A percentile compares a stretch with the other conserved stretches of the same genome.
These are phyloP conservation scores for Ogataea corticis DNA, from an alignment of 805 yeast genomes.

Conservation along the genomic window DNA sequence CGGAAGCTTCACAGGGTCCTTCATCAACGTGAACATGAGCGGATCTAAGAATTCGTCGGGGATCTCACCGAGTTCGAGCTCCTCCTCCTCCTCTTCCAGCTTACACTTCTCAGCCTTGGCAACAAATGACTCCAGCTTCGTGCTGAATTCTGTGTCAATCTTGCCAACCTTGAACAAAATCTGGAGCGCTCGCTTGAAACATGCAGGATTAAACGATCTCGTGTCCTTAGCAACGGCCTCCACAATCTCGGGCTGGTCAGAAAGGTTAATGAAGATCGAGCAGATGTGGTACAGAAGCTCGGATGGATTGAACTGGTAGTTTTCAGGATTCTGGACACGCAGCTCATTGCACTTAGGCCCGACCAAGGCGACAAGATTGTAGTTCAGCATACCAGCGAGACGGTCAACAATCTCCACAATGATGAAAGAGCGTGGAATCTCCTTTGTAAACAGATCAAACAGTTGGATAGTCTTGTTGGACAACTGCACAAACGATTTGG, in stretches of 20 bases:
- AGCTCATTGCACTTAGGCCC: constrained; percentile 93
- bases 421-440: constrained; percentile 83
- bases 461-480: constrained; percentile 80
- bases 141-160: constrained; percentile 51
- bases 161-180: constrained; percentile 61
- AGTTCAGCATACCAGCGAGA: constrained; percentile 93
- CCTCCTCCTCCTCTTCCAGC: constrained; percentile 73
- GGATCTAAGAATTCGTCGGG: constrained; percentile 99
- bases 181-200: constrained; percentile 68
- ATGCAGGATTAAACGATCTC: constrained; percentile 74
- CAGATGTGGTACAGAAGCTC: constrained; percentile 66
- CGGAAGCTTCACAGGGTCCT: constrained; percentile 94
- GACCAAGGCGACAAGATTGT: constrained; percentile 86
- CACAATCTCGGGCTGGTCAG: constrained; percentile 63
- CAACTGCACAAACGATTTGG: constrained; percentile 78
- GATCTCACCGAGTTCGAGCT: constrained; percentile 83
- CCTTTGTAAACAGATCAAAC: constrained; percentile 78
- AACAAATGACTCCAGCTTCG: constrained; percentile 55
- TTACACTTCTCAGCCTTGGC: constrained; percentile 62
- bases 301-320: constrained; percentile 81
- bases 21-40: constrained; percentile 92
- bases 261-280: constrained; percentile 73
- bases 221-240: constrained; percentile 85
- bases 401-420: constrained; percentile 91
- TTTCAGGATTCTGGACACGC: constrained; percentile 80